These are phyloP conservation scores for Corchorus olitorius DNA, from an alignment of 345 rosid genomes.

Conservation along the genomic window DNA sequence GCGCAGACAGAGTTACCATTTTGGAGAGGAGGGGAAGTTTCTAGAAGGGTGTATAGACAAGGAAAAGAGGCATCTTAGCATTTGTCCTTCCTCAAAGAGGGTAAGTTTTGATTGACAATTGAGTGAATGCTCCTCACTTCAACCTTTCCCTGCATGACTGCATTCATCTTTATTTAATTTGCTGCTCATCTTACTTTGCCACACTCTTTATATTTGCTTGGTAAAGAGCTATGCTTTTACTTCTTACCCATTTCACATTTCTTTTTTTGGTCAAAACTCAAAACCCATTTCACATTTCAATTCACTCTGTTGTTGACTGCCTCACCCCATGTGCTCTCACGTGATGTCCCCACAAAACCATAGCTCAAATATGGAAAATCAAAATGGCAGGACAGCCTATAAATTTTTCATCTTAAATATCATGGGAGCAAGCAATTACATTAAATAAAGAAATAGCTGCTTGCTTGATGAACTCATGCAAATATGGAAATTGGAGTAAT, in stretches of 20 bases:
- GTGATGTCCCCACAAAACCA: slow-evolving; percentile 17
- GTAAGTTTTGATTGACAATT: slow-evolving; percentile 45
- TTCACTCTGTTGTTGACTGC: neutral
- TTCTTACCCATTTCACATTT: neutral
- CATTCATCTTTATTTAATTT: slow-evolving; percentile 5
- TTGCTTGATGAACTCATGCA: neutral
- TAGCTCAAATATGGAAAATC: neutral
- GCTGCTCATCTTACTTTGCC: slow-evolving; percentile 17
- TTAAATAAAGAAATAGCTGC: neutral
- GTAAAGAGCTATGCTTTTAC: neutral
- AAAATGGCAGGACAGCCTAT: neutral
- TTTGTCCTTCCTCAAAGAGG: slow-evolving; percentile 54
- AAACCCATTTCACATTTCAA: neutral
- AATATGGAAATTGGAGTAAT: too few relatives aligned
- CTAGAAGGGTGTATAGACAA: slow-evolving; percentile 62
- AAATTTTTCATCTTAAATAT: neutral
- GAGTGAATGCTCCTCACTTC: slow-evolving; percentile 20
- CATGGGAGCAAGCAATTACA: neutral
- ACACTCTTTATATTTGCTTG: neutral
- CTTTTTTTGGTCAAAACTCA: too few relatives aligned
- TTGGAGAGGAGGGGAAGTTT: slow-evolving; percentile 50
- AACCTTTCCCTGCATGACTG: slow-evolving; percentile 46
- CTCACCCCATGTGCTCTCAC: slow-evolving; percentile 28
- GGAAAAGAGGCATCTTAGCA: slow-evolving; percentile 84
- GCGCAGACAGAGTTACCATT: slow-evolving; percentile 47